Evolutionary conservation across 148 eudicot species (phyloP), one percentile per base, ranked within the genome.

Genomic region (Pharnaceum exiguum): DNA sequence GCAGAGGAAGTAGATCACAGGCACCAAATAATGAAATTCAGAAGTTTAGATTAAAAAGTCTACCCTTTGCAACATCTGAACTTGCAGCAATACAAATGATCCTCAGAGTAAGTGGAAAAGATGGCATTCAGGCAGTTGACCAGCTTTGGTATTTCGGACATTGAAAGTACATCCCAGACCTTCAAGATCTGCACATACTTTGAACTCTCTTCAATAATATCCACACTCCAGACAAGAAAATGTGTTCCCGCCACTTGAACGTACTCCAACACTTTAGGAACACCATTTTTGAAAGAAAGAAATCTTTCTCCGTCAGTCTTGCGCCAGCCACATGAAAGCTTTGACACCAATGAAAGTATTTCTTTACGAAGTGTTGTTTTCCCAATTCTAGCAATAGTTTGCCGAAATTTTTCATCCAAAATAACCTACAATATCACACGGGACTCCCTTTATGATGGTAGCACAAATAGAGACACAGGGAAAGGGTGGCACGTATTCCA

Each of bases 31-130:
- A 8, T 9, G 8, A n/a, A 42, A n/a, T n/a, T n/a, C 25, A 23
- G 17, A 32, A 15, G 31, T 24, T 38, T 12, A 18, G 39, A 55
- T 13, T 0, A 38, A 19, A 58, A 58, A 6, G 43, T 40, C 2
- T 59, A 59, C 63, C 63, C 63, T 59, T 59, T 30, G 5, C 15
- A 31, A 59, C 29, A 46, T 46, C 52, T 59, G 63, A 30, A 59
- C 42, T 46, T 59, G 63, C 63, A 59, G 42, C 40, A 42, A 19
- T 17, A 11, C 31, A 59, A 52, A 22, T 22, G 49, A 33, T 59
- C 40, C 29, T 16, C 37, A 13, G 63, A 31, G 49, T 59, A 59
- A 12, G 52, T 26, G 7, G 52, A 59, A 32, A 42, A 42, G 30
- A 45, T 4, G 16, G 51, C 30, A 46, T 35, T 45, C 4, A 59